Evolutionary conservation across 441 rosid genomes (phyloP).

Genomic region (Theobroma grandiflorum): DNA sequence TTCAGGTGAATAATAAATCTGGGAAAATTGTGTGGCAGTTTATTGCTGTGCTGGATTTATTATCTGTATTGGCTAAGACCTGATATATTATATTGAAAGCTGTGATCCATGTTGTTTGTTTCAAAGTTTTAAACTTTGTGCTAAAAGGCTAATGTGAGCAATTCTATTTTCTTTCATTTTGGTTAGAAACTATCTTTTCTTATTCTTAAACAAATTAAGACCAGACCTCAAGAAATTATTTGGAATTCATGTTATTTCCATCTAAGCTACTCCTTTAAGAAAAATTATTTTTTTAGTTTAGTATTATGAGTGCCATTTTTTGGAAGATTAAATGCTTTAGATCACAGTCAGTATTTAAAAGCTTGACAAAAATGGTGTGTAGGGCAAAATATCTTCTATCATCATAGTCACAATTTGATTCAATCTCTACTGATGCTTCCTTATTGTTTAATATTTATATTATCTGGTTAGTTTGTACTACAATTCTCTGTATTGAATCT

Average conservation of each 20-base stretch:
- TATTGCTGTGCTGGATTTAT: not conserved
- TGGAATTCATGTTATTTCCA: not conserved
- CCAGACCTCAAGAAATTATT: not conserved
- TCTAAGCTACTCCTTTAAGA: not conserved
- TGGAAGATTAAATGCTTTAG: not conserved
- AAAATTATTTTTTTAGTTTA: not conserved
- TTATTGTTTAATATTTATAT: not conserved
- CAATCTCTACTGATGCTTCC: not conserved
- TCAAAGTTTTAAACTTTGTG: not conserved
- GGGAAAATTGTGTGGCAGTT: not conserved
- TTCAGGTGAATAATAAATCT: slow-evolving; percentile 1
- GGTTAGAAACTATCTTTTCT: not conserved
- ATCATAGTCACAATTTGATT: not conserved
- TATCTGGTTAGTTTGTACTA: slow-evolving; percentile 1
- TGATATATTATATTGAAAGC: not conserved
- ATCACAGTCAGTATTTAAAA: not conserved
- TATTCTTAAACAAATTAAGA: not conserved
- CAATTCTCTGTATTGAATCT: not conserved
- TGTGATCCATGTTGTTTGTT: slow-evolving; percentile 3
- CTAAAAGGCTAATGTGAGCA: not conserved
- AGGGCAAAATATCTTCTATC: not conserved
- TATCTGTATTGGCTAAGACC: not conserved
- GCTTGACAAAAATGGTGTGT: not conserved
- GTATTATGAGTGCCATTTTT: not conserved
- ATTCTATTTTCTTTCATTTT: not conserved